Evolutionary conservation across 202 grass and related monocot genomes (phyloP).

Genomic region (Panicum hallii): DNA sequence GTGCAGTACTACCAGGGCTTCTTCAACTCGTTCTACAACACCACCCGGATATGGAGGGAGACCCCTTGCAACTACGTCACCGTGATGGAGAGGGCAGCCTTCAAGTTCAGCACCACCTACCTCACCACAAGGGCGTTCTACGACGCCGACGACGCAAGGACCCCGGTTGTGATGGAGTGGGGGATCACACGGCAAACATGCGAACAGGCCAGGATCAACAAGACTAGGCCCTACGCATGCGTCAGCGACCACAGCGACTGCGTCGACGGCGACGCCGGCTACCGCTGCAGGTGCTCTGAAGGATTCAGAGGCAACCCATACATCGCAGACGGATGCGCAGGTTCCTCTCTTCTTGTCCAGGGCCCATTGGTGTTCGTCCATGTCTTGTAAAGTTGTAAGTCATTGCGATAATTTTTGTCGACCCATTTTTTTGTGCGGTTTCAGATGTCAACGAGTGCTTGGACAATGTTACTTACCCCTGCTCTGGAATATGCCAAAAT

Average conservation of each 20-base stretch:
- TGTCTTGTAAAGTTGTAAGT: no score
- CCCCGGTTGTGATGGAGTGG: slow-evolving; percentile 46
- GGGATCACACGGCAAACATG: neutral
- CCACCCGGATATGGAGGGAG: neutral
- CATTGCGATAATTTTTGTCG: no score
- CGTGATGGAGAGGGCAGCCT: slow-evolving; percentile 15
- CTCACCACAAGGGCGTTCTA: slow-evolving; percentile 1
- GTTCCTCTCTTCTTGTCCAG: neutral
- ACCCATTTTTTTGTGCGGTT: neutral
- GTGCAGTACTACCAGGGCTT: neutral
- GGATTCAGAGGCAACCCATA: slow-evolving; percentile 53
- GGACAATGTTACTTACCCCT: slow-evolving; percentile 20
- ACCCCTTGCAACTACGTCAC: slow-evolving; percentile 37
- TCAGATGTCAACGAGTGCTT: slow-evolving; percentile 57
- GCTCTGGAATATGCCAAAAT: slow-evolving; percentile 42
- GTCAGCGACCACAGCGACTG: slow-evolving; percentile 37
- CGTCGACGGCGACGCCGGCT: neutral
- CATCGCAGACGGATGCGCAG: slow-evolving; percentile 16
- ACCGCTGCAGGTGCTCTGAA: slow-evolving; percentile 28
- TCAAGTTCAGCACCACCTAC: slow-evolving; percentile 37
- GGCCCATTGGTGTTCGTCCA: no score
- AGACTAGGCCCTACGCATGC: slow-evolving; percentile 32
- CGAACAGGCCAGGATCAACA: neutral
- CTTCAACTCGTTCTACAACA: slow-evolving; percentile 23
- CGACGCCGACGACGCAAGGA: neutral